Conservation (phyloP, 169 alveolate genomes). For the Plasmodium cynomolgi region DNA sequence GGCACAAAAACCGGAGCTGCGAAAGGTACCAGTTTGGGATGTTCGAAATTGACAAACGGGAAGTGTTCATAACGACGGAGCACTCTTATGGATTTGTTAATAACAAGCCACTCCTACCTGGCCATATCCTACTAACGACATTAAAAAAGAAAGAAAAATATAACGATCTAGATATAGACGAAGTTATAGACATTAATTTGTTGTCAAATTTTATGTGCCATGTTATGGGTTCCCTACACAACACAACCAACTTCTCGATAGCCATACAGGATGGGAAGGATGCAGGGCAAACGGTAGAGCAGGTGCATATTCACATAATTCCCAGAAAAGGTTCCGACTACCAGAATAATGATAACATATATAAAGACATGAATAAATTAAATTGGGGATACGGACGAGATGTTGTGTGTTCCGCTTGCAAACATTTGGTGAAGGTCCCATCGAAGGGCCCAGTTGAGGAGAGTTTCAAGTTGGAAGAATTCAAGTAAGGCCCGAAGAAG, state of each 20-base stretch:
- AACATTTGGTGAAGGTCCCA: constrained; percentile 17
- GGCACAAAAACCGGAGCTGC: constrained; percentile 32
- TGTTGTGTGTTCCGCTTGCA: constrained; percentile 31
- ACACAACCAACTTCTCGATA: constrained; percentile 21
- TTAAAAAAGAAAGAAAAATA: constrained; percentile 72
- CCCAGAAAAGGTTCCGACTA: constrained; percentile 85
- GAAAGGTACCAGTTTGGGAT: constrained; percentile 78
- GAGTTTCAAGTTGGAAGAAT: constrained; percentile 66
- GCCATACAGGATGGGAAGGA: constrained; percentile 90
- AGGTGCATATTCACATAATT: constrained; percentile 90
- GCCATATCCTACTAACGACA: constrained; percentile 84
- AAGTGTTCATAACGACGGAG: constrained; percentile 78
- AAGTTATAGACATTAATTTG: constrained; percentile 61
- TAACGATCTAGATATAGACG: constrained; percentile 65
- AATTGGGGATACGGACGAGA: constrained; percentile 76
- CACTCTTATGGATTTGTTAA: constrained; percentile 81
- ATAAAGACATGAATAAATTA: constrained; percentile 78
- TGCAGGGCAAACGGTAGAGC: constrained; percentile 94
- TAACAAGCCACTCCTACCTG: constrained; percentile 84
- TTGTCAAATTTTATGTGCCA: constrained; percentile 67
- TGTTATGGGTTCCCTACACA: constrained; percentile 46
- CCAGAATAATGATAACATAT: constrained; percentile 84
- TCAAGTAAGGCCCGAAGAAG: constrained; percentile 16
- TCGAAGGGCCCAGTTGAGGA: constrained; percentile 8
- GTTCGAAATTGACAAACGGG: constrained; percentile 75